phyloP scores from a whole-genome alignment of 352 stramenopile genomes.

The Aphanomyces astaci region DNA sequence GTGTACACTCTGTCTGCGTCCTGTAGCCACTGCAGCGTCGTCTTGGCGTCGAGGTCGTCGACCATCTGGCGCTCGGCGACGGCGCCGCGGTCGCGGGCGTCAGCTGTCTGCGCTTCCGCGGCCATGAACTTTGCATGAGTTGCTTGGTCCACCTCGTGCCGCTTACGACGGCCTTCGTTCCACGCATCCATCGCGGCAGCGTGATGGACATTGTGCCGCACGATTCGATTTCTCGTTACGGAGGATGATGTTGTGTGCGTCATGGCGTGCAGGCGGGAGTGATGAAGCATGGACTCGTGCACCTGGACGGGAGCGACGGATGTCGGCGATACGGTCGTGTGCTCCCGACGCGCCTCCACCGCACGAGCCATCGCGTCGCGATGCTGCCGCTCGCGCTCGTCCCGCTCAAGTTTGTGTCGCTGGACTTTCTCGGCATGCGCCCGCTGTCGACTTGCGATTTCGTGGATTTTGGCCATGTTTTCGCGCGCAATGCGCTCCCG shows the following conservation, averaged over 20 bases:
- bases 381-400: not conserved
- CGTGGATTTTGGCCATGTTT: constrained; percentile 21
- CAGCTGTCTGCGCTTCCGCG: not conserved
- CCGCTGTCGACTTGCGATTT: constrained; percentile 6
- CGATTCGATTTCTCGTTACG: not conserved
- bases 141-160: constrained; percentile 1
- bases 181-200: not conserved
- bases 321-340: not conserved
- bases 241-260: not conserved
- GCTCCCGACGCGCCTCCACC: not conserved
- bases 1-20: not conserved
- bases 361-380: constrained; percentile 5
- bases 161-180: constrained; percentile 13
- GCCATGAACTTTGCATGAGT: not conserved
- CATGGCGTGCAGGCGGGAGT: not conserved
- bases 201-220: constrained; percentile 13
- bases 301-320: not conserved
- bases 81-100: not conserved
- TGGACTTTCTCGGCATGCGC: constrained; percentile 10
- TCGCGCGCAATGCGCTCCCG: constrained; percentile 9
- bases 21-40: not conserved
- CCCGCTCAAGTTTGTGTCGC: not conserved
- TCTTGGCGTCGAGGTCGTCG: not conserved
- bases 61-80: not conserved
- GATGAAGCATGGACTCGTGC: not conserved